Percentiles rank a stretch among this genome's conserved stretches.
phyloP scores from a whole-genome alignment of 768 basidiomycete species.

The Leccinum rimulosum region DNA sequence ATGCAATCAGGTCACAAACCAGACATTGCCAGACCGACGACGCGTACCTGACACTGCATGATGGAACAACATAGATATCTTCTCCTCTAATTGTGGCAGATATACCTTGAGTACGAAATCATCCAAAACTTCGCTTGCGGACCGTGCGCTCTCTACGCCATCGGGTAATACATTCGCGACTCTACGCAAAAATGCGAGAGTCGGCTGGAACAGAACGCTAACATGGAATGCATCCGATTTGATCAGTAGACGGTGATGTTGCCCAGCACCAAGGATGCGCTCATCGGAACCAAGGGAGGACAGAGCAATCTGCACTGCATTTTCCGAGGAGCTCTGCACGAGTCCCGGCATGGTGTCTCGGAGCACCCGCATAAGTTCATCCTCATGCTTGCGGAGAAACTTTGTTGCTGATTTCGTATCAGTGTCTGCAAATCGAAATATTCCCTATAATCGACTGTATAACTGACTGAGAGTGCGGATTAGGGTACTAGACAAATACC shows the following conservation, averaged over 20 bases:
- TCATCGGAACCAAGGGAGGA: conserved; percentile 69
- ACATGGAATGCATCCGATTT: conserved; percentile 94
- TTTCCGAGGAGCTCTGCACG: conserved; percentile 67
- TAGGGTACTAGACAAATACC: conserved; percentile 38
- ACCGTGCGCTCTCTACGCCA: conserved; percentile 61
- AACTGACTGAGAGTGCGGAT: background rate
- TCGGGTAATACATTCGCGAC: conserved; percentile 71
- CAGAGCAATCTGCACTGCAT: conserved; percentile 56
- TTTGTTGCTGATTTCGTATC: conserved; percentile 71
- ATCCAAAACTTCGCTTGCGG: conserved; percentile 75
- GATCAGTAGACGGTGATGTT: conserved; percentile 83
- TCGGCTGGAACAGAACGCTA: conserved; percentile 91
- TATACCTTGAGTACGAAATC: conserved; percentile 93
- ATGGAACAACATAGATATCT: conserved; percentile 84
- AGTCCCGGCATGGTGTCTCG: conserved; percentile 94
- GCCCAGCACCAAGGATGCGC: conserved; percentile 64
- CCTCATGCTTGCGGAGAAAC: conserved; percentile 72
- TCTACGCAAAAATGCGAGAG: conserved; percentile 77
- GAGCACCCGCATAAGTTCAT: conserved; percentile 77
- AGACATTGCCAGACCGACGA: background rate
- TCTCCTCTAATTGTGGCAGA: conserved; percentile 93
- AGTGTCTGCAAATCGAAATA: conserved; percentile 92
- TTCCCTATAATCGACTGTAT: conserved; percentile 46
- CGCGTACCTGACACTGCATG: conserved; percentile 71
- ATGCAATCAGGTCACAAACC: conserved; percentile 3